phyloP scores from a whole-genome alignment of 1,284 basidiomycete genomes.

The Sporisorium exsertum region DNA sequence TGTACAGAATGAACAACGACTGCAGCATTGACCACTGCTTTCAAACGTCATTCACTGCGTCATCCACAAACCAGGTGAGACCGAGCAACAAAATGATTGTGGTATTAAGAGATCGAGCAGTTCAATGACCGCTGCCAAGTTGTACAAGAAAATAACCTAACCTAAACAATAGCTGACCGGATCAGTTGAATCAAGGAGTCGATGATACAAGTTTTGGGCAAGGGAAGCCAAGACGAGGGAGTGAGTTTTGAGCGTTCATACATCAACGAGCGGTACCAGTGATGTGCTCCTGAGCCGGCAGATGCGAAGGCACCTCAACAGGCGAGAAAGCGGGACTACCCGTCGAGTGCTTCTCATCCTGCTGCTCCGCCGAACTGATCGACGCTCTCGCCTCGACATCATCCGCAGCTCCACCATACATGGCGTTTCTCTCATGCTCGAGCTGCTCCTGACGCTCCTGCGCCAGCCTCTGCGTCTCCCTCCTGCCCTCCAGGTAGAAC shows the following conservation, averaged over 20 bases:
- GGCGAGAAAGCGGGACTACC: conserved; percentile 33
- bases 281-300: conserved; percentile 11
- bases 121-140: neutral
- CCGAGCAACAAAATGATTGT: neutral
- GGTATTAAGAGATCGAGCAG: neutral
- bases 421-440: conserved; percentile 48
- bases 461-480: conserved; percentile 51
- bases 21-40: neutral
- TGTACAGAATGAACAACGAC: conserved; percentile 6
- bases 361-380: conserved; percentile 15
- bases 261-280: conserved; percentile 19
- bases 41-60: no score
- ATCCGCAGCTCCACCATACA: conserved; percentile 42
- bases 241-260: neutral
- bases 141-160: neutral
- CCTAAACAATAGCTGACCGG: neutral
- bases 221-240: no score
- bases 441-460: conserved; percentile 52
- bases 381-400: conserved; percentile 47
- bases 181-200: neutral
- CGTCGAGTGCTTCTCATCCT: conserved; percentile 47
- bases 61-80: neutral
- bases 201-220: neutral
- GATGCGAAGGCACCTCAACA: conserved; percentile 22
- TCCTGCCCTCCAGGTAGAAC: conserved; percentile 62